phyloP scores from a whole-genome alignment of 805 yeast species.

The Wickerhamiella kurtzmanii region DNA sequence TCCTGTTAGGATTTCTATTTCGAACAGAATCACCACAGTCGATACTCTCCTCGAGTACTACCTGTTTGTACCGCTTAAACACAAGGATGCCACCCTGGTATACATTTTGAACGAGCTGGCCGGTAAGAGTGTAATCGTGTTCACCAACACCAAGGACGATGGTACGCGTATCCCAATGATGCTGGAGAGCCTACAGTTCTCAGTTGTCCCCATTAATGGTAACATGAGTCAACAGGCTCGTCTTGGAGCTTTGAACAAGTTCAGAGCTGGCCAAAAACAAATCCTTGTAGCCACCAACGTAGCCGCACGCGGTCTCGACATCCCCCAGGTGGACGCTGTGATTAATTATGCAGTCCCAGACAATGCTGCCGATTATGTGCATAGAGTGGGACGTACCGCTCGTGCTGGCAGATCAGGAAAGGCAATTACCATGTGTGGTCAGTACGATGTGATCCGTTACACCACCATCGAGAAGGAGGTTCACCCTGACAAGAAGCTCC shows the following conservation, averaged over 20 bases:
- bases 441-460: conserved; percentile 82
- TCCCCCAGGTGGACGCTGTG: conserved; percentile 87
- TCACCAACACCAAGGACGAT: conserved; percentile 90
- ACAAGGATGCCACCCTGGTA: conserved; percentile 76
- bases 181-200: conserved; percentile 67
- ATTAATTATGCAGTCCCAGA: conserved; percentile 89
- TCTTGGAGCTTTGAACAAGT: conserved; percentile 53
- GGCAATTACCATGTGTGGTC: conserved; percentile 79
- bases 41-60: conserved; percentile 82
- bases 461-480: conserved; percentile 80
- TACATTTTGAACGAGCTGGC: conserved; percentile 67
- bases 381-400: conserved; percentile 93
- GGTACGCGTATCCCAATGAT: conserved; percentile 80
- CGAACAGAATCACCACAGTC: conserved; percentile 80
- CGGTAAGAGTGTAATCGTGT: conserved; percentile 80
- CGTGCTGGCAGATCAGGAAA: conserved; percentile 93
- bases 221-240: conserved; percentile 87
- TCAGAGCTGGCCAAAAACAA: conserved; percentile 37
- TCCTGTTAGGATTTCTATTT: conserved; percentile 86
- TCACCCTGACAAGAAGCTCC: conserved; percentile 52
- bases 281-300: conserved; percentile 87
- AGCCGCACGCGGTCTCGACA: conserved; percentile 93
- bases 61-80: conserved; percentile 84
- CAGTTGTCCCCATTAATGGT: conserved; percentile 89
- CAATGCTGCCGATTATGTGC: conserved; percentile 81